These are phyloP conservation scores for Rhizopogon hawkerae DNA, from an alignment of 1,284 basidiomycete species.

Conservation along the genomic window DNA sequence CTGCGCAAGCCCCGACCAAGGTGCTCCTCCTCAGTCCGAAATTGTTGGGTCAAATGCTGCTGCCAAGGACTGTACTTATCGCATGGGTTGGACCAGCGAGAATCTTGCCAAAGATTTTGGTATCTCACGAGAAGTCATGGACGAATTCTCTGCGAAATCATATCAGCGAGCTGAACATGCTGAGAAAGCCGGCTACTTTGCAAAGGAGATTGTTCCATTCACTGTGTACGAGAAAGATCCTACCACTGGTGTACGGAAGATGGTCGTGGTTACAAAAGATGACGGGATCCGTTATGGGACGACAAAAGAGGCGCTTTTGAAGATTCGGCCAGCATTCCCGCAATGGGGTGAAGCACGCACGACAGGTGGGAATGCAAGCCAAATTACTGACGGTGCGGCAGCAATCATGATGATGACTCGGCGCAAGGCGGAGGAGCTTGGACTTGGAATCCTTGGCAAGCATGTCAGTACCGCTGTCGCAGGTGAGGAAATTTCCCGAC, in stretches of 20 bases:
- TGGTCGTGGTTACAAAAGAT: conserved; percentile 59
- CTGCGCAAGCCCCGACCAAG: conserved; percentile 51
- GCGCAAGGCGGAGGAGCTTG: conserved; percentile 72
- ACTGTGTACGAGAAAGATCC: conserved; percentile 53
- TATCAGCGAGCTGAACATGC: conserved; percentile 71
- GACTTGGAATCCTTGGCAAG: conserved; percentile 68
- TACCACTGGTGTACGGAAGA: conserved; percentile 44
- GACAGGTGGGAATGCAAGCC: conserved; percentile 86
- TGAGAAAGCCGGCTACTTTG: conserved; percentile 61
- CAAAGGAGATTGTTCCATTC: conserved; percentile 76
- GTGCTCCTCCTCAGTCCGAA: conserved; percentile 53
- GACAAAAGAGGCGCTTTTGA: conserved; percentile 60
- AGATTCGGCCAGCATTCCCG: conserved; percentile 76
- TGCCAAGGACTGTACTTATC: conserved; percentile 53
- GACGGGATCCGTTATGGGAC: conserved; percentile 79
- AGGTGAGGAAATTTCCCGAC: conserved; percentile 34
- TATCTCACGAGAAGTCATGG: conserved; percentile 78
- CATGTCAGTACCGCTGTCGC: conserved; percentile 69
- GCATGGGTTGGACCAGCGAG: conserved; percentile 86
- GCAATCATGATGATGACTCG: conserved; percentile 84
- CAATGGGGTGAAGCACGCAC: conserved; percentile 76
- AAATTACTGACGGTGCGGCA: conserved; percentile 84
- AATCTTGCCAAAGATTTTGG: conserved; percentile 75
- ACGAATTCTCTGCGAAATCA: conserved; percentile 72
- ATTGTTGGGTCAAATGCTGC: conserved; percentile 42